phyloP scores from a whole-genome alignment of 768 basidiomycete species.

The Auriscalpium microsporum region DNA sequence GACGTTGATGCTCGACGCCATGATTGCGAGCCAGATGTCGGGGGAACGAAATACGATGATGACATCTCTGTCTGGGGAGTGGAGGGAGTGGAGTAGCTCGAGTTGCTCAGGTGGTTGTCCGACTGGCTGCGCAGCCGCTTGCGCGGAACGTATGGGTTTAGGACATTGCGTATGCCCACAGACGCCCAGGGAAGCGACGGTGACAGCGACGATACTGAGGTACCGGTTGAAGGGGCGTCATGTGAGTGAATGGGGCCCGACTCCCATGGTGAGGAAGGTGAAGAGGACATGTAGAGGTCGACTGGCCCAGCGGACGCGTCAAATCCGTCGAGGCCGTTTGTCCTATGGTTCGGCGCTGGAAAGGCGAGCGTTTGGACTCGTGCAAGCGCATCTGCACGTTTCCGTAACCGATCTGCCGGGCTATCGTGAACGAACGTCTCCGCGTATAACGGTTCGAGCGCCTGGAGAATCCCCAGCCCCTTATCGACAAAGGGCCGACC shows the following conservation, averaged over 20 bases:
- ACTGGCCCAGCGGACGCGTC: neutral
- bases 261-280: slow-evolving; percentile 5
- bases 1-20: neutral
- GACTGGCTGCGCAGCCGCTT: slow-evolving; percentile 7
- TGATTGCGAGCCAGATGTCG: neutral
- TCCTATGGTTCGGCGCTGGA: slow-evolving; percentile 24
- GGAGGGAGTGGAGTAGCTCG: slow-evolving; percentile 9
- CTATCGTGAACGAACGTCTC: slow-evolving; percentile 46
- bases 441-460: slow-evolving; percentile 67
- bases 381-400: slow-evolving; percentile 68
- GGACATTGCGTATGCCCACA: slow-evolving; percentile 1
- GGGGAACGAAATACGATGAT: slow-evolving; percentile 3
- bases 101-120: slow-evolving; percentile 3
- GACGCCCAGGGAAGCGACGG: slow-evolving; percentile 8
- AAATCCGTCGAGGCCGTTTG: slow-evolving; percentile 23
- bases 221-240: neutral
- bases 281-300: neutral
- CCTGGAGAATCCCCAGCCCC: slow-evolving; percentile 59
- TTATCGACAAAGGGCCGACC: slow-evolving; percentile 67
- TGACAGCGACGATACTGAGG: slow-evolving; percentile 6
- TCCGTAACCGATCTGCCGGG: slow-evolving; percentile 46
- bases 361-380: slow-evolving; percentile 56
- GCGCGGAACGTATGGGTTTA: slow-evolving; percentile 7
- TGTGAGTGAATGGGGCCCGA: neutral
- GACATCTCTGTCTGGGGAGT: slow-evolving; percentile 10